Percentiles rank a stretch among this genome's conserved stretches.
Conservation (phyloP, 2,329 filamentous ascomycete species). For the Diaporthe caulivora region DNA sequence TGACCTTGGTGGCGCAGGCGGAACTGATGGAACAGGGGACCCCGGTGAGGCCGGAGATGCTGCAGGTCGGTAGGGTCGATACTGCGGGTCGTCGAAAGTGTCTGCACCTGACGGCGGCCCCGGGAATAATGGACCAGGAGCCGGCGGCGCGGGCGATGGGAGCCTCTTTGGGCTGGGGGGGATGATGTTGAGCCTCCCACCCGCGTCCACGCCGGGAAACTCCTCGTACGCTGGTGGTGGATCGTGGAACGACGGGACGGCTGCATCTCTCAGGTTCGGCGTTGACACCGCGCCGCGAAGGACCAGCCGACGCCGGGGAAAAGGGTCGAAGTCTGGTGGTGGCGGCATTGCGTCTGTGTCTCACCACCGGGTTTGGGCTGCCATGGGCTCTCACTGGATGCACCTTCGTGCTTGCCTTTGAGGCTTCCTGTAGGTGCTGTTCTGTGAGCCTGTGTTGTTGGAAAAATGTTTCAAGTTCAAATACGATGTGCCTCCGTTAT, state of each 20-base stretch:
- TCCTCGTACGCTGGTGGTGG: constrained; percentile 15
- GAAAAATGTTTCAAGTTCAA: not conserved
- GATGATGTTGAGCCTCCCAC: constrained; percentile 7
- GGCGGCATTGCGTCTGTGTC: not conserved
- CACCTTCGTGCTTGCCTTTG: not conserved
- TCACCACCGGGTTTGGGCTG: not conserved
- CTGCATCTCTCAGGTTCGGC: constrained; percentile 8
- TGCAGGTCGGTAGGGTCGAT: constrained; percentile 8
- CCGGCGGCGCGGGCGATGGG: not conserved
- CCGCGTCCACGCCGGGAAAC: constrained; percentile 8
- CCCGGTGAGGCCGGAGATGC: not conserved
- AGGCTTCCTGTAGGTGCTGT: not conserved
- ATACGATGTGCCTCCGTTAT: not conserved
- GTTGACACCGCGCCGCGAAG: constrained; percentile 3
- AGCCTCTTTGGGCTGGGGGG: constrained; percentile 9
- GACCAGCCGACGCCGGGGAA: constrained; percentile 10
- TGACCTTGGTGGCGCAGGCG: not conserved
- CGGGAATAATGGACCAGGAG: not conserved
- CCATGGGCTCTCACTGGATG: not conserved
- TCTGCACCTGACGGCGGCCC: constrained; percentile 14
- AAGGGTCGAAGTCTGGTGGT: not conserved
- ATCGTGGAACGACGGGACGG: not conserved
- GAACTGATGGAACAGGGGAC: not conserved
- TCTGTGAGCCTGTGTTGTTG: not conserved
- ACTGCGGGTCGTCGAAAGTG: constrained; percentile 4